A percentile compares a stretch with the other conserved stretches of the same genome.
Conservation (phyloP, 495 filamentous ascomycete genomes). For the Xylaria cubensis region DNA sequence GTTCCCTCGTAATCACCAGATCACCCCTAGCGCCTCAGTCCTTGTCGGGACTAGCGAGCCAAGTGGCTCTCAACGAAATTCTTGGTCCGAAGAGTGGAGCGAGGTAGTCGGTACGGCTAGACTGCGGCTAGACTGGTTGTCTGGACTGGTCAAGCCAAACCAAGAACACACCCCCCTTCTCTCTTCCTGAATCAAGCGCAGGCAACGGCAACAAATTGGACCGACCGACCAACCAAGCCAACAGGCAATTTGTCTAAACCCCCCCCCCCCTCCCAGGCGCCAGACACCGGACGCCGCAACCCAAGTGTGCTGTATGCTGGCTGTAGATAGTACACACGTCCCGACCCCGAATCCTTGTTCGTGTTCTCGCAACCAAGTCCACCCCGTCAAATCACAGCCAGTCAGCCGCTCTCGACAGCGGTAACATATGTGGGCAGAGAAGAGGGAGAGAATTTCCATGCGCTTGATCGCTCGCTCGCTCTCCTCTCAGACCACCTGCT, state of each 20-base stretch:
- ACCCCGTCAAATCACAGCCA: slow-evolving; percentile 26
- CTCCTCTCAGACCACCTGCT: slow-evolving; percentile 33
- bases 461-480: slow-evolving; percentile 30
- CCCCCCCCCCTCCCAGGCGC: neutral
- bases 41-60: slow-evolving; percentile 14
- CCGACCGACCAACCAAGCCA: slow-evolving; percentile 13
- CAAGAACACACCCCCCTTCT: slow-evolving; percentile 8
- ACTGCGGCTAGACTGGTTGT: neutral
- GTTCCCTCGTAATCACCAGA: slow-evolving; percentile 1
- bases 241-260: slow-evolving; percentile 13
- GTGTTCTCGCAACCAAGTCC: slow-evolving; percentile 22
- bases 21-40: neutral
- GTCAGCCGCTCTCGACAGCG: slow-evolving; percentile 24
- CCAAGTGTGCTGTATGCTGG: slow-evolving; percentile 11
- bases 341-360: slow-evolving; percentile 19
- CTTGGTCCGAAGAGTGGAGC: neutral
- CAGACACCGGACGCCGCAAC: neutral
- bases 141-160: neutral
- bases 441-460: slow-evolving; percentile 27
- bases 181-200: slow-evolving; percentile 19
- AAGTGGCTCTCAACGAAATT: slow-evolving; percentile 11
- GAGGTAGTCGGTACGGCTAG: neutral
- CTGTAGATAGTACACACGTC: slow-evolving; percentile 2
- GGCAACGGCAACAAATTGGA: neutral
- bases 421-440: slow-evolving; percentile 23